phyloP scores from a whole-genome alignment of 768 basidiomycete species.

The Panaeolus papilionaceus region DNA sequence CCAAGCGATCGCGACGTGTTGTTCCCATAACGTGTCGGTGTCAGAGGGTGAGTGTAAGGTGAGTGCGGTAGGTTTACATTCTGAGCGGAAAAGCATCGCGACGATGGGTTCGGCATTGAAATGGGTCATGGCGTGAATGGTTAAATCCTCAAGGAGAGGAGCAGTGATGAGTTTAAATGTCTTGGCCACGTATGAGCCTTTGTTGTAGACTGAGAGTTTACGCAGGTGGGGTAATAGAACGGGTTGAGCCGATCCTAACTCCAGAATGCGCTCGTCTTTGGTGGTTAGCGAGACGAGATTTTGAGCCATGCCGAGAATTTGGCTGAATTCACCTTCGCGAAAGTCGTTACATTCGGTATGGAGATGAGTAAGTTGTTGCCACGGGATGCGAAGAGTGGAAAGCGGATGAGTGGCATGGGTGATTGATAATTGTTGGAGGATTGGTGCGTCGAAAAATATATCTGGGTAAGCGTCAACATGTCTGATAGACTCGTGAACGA shows the following conservation, averaged over 20 bases:
- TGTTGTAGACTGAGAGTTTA: slow-evolving; percentile 28
- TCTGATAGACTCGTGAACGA: slow-evolving; percentile 3
- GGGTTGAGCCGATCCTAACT: slow-evolving; percentile 26
- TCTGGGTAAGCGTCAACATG: slow-evolving; percentile 19
- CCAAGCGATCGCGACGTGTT: slow-evolving; percentile 27
- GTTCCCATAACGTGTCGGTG: slow-evolving; percentile 26
- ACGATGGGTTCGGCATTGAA: slow-evolving; percentile 26
- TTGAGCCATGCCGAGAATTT: slow-evolving; percentile 24
- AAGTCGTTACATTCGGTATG: slow-evolving; percentile 25
- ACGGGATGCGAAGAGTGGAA: slow-evolving; percentile 28
- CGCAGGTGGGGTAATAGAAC: slow-evolving; percentile 28
- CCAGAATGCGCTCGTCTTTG: slow-evolving; percentile 30
- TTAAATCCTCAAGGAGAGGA: slow-evolving; percentile 26
- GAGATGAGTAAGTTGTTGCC: slow-evolving; percentile 31
- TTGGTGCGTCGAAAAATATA: slow-evolving; percentile 30
- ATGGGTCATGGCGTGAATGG: slow-evolving; percentile 25
- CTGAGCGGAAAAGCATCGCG: slow-evolving; percentile 27
- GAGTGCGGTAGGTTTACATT: slow-evolving; percentile 24
- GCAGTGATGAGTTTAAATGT: slow-evolving; percentile 31
- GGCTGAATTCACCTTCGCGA: slow-evolving; percentile 33
- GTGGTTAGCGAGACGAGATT: slow-evolving; percentile 28
- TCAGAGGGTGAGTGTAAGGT: slow-evolving; percentile 26
- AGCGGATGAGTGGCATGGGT: slow-evolving; percentile 25
- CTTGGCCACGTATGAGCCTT: slow-evolving; percentile 30
- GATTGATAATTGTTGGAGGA: slow-evolving; percentile 24